Conservation (phyloP, 2,329 filamentous ascomycete genomes). For the Colletotrichum kahawae region DNA sequence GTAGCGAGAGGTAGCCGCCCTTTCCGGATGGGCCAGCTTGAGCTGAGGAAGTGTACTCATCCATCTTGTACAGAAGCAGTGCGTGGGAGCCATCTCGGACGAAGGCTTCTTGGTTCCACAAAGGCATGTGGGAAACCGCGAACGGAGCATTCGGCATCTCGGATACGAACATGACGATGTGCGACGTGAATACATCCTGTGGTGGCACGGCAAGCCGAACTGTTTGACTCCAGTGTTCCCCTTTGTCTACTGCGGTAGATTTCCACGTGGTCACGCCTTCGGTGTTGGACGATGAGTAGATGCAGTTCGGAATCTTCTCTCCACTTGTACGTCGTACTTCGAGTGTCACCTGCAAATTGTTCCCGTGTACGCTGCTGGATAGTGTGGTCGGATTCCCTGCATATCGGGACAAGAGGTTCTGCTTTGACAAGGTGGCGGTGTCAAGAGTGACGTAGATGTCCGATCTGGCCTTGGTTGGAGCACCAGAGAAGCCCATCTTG, state of each 20-base stretch:
- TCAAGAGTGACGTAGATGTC: conserved; percentile 94
- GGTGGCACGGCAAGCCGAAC: conserved; percentile 80
- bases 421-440: conserved; percentile 78
- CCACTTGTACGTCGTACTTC: conserved; percentile 84
- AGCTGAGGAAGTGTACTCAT: conserved; percentile 81
- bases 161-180: conserved; percentile 88
- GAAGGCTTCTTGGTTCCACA: conserved; percentile 93
- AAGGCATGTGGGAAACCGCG: conserved; percentile 87
- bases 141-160: conserved; percentile 89
- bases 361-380: conserved; percentile 64
- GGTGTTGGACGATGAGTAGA: conserved; percentile 84
- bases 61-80: conserved; percentile 85
- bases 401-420: conserved; percentile 71
- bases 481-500: conserved; percentile 93
- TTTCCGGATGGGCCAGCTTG: conserved; percentile 69
- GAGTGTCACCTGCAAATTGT: conserved; percentile 84
- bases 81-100: conserved; percentile 83
- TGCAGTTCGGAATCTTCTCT: conserved; percentile 85
- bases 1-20: conserved; percentile 85
- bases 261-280: conserved; percentile 84
- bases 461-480: conserved; percentile 84
- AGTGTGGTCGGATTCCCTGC: conserved; percentile 78
- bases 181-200: conserved; percentile 79
- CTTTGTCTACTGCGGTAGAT: conserved; percentile 79
- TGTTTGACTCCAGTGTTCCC: conserved; percentile 87